A percentile compares a stretch with the other conserved stretches of the same genome.
phyloP scores from a whole-genome alignment of 2,329 filamentous ascomycete species.

The Penicillium sp. region DNA sequence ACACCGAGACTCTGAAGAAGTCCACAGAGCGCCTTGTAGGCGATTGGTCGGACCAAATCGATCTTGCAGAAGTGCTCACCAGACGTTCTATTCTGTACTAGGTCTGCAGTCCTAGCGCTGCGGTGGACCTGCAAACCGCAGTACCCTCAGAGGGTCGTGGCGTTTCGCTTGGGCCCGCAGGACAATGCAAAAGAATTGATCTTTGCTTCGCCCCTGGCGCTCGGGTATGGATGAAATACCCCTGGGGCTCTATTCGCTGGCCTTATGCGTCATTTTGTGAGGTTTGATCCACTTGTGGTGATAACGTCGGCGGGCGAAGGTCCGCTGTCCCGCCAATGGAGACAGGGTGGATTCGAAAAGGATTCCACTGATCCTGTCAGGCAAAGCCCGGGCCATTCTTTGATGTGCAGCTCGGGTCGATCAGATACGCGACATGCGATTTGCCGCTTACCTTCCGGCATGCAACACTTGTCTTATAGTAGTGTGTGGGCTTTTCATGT shows the following conservation, averaged over 20 bases:
- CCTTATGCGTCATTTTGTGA: conserved; percentile 7
- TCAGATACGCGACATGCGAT: conserved; percentile 5
- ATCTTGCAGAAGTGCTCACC: not conserved
- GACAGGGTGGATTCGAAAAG: conserved; percentile 4
- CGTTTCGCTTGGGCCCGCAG: not conserved
- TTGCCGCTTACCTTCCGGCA: not conserved
- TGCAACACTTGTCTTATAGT: not conserved
- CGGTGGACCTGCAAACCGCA: not conserved
- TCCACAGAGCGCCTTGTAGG: not conserved
- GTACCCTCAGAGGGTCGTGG: not conserved
- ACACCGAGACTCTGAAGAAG: not conserved
- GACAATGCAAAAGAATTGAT: not conserved
- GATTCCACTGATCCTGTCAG: conserved; percentile 7
- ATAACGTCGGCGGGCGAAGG: not conserved
- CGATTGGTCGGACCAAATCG: not conserved
- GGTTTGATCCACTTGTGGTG: conserved; percentile 3
- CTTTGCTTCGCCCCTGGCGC: not conserved
- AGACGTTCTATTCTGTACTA: not conserved
- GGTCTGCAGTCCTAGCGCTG: not conserved
- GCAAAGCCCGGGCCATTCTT: not conserved
- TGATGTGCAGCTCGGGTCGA: conserved; percentile 4
- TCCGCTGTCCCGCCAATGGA: conserved; percentile 2
- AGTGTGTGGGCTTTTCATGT: not conserved
- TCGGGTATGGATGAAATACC: not conserved
- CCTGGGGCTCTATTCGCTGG: conserved; percentile 4